Percentiles rank a stretch among this genome's conserved stretches.
These are phyloP conservation scores for Neurospora sp. DNA, from an alignment of 2,329 filamentous ascomycete species.

Conservation along the genomic window DNA sequence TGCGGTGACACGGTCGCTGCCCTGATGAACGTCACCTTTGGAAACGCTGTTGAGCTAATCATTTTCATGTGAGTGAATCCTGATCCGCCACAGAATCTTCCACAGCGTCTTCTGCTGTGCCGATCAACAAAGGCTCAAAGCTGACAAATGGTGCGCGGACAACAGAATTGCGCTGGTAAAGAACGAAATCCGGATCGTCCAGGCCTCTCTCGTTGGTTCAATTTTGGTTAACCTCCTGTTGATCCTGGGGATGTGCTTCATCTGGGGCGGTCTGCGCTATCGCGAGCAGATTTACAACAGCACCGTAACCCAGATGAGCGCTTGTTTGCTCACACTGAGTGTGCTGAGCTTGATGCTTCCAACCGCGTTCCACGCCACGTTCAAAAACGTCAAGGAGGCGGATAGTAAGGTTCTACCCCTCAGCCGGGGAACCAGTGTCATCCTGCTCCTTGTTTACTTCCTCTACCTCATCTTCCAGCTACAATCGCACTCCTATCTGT, in stretches of 20 bases:
- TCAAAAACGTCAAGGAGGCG: conserved; percentile 45
- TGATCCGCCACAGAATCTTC: background rate
- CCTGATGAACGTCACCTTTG: conserved; percentile 51
- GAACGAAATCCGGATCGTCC: conserved; percentile 64
- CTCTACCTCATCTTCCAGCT: conserved; percentile 70
- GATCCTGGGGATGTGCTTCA: conserved; percentile 66
- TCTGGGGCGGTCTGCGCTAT: conserved; percentile 58
- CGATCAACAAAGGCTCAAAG: background rate
- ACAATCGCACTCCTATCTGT: conserved; percentile 57
- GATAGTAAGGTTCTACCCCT: conserved; percentile 57
- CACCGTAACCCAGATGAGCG: conserved; percentile 64
- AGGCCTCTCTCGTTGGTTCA: conserved; percentile 65
- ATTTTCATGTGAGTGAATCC: conserved; percentile 30
- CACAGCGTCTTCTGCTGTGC: background rate
- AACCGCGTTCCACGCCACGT: conserved; percentile 57
- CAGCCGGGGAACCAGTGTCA: conserved; percentile 67
- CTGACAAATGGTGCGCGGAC: background rate
- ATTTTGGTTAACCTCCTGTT: conserved; percentile 68
- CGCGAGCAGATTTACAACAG: conserved; percentile 52
- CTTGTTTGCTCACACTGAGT: conserved; percentile 56
- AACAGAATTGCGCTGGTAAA: conserved; percentile 29
- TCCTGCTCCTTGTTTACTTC: conserved; percentile 61
- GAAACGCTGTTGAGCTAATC: conserved; percentile 53
- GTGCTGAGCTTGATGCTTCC: conserved; percentile 31
- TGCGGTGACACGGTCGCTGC: conserved; percentile 50